phyloP scores from a whole-genome alignment of 768 basidiomycete species.

The Psilocybe azurescens region DNA sequence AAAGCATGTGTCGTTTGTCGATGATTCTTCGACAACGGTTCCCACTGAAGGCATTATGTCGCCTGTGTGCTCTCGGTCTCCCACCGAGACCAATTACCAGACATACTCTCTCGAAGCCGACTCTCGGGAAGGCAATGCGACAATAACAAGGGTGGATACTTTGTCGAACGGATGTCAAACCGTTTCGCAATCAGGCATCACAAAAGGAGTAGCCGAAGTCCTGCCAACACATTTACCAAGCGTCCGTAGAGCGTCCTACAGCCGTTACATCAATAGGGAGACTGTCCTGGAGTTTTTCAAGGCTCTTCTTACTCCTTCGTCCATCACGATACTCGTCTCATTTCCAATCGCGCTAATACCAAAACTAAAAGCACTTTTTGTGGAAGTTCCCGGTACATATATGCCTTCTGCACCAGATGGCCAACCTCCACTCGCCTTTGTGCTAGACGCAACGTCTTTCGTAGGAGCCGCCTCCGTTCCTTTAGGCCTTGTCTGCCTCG shows the following conservation, averaged over 20 bases:
- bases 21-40: constrained; percentile 26
- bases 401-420: constrained; percentile 67
- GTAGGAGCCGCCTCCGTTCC: constrained; percentile 70
- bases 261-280: neutral
- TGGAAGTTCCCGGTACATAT: constrained; percentile 44
- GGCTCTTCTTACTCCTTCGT: constrained; percentile 50
- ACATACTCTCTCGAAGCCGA: constrained; percentile 1
- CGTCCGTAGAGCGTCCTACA: neutral
- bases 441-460: constrained; percentile 62
- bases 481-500: constrained; percentile 64
- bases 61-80: constrained; percentile 13
- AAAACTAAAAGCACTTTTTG: constrained; percentile 65
- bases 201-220: neutral
- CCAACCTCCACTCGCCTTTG: constrained; percentile 65
- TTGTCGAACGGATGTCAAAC: neutral
- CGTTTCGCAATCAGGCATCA: neutral
- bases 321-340: constrained; percentile 56
- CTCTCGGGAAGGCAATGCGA: neutral
- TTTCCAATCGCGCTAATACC: constrained; percentile 63
- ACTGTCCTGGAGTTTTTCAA: constrained; percentile 32
- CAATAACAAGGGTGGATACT: neutral
- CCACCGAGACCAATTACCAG: constrained; percentile 21
- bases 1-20: constrained; percentile 30
- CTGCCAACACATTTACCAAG: constrained; percentile 2
- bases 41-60: constrained; percentile 18